A percentile compares a stretch with the other conserved stretches of the same genome.
Evolutionary conservation across 2,329 filamentous ascomycete species (phyloP).

Genomic region (Phaeophleospora eucalypticola): DNA sequence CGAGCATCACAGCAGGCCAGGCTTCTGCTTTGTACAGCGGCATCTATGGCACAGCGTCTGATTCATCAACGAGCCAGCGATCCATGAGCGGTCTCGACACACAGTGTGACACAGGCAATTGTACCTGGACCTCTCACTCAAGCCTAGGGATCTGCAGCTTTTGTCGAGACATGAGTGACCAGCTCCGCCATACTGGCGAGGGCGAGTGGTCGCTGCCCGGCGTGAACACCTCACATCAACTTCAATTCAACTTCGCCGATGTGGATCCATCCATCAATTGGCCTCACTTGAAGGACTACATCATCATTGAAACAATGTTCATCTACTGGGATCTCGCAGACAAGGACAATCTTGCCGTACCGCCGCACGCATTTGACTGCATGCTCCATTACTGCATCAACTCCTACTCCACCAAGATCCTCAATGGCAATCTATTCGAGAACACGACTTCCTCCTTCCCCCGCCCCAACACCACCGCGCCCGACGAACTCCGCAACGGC

Average conservation of each 20-base stretch:
- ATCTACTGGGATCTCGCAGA: neutral
- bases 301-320: neutral
- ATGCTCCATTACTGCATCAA: neutral
- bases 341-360: neutral
- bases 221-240: neutral
- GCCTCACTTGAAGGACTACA: neutral
- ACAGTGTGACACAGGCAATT: too few species aligned
- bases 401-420: neutral
- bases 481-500: too few species aligned
- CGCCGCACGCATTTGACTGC: neutral
- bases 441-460: neutral
- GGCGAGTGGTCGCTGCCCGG: neutral
- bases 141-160: neutral
- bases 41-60: too few species aligned
- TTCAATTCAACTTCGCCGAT: neutral
- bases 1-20: too few species aligned
- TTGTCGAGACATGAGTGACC: neutral
- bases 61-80: too few species aligned
- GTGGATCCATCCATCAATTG: neutral
- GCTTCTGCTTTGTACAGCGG: too few species aligned
- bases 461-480: too few species aligned
- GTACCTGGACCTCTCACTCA: neutral
- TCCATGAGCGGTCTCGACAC: too few species aligned
- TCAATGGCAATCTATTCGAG: neutral
- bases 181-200: neutral